Evolutionary conservation across 331 rosid genomes (phyloP).

Genomic region (Spiraea crenata): DNA sequence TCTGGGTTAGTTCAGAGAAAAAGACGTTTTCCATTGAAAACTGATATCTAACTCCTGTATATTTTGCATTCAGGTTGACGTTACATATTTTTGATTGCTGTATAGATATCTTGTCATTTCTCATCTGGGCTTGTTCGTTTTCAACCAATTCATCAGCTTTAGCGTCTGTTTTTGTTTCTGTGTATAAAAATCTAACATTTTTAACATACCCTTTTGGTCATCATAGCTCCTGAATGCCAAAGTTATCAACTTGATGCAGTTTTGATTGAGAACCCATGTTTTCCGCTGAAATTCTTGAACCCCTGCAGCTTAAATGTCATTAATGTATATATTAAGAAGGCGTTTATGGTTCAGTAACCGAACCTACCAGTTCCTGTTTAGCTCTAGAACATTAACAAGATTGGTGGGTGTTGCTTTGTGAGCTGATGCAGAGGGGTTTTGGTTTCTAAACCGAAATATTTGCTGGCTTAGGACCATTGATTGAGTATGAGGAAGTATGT

Average conservation of each 20-base stretch:
- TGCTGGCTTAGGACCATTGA: constrained; percentile 22
- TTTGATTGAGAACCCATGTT: constrained; percentile 38
- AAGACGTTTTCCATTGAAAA: constrained; percentile 30
- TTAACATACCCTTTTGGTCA: constrained; percentile 21
- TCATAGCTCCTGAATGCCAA: constrained; percentile 36
- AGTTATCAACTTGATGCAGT: constrained; percentile 34
- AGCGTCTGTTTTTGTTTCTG: constrained; percentile 28
- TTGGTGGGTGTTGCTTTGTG: constrained; percentile 39
- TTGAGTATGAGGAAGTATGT: constrained; percentile 85
- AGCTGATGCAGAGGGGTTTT: constrained; percentile 29
- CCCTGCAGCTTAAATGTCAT: constrained; percentile 33
- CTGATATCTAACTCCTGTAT: constrained; percentile 25
- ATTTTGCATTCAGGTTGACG: constrained; percentile 18
- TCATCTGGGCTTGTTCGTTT: constrained; percentile 34
- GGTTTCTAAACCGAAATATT: constrained; percentile 21
- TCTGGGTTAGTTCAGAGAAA: constrained; percentile 34
- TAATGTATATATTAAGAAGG: constrained; percentile 24
- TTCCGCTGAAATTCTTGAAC: constrained; percentile 25
- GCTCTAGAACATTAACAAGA: constrained; percentile 16
- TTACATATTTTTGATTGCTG: constrained; percentile 17
- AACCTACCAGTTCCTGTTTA: constrained; percentile 27
- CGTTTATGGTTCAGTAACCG: constrained; percentile 24
- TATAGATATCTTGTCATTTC: constrained; percentile 24
- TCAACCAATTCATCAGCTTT: constrained; percentile 27
- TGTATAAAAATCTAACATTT: constrained; percentile 33